phyloP scores from a whole-genome alignment of 1,284 basidiomycete genomes.

The Ganoderma multipileum region DNA sequence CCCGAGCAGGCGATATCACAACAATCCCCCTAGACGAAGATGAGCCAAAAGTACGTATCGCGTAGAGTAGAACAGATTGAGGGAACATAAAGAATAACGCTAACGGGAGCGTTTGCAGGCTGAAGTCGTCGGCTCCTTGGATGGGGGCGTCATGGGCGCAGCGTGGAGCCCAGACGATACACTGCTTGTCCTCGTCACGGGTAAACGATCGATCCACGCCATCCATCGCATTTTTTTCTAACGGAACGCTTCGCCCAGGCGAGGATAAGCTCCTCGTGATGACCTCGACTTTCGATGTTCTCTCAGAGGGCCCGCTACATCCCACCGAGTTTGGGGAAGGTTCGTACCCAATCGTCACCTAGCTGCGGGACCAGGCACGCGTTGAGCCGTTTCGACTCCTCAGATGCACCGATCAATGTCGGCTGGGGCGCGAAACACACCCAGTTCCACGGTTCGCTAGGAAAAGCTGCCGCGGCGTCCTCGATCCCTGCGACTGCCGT shows the following conservation, averaged over 20 bases:
- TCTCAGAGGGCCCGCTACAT: slow-evolving; percentile 80
- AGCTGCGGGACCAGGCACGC: not conserved
- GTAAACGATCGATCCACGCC: slow-evolving; percentile 44
- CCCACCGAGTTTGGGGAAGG: slow-evolving; percentile 88
- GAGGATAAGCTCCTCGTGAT: slow-evolving; percentile 88
- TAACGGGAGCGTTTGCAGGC: slow-evolving; percentile 44
- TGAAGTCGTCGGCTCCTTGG: slow-evolving; percentile 87
- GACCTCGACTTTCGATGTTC: slow-evolving; percentile 88
- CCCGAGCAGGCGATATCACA: slow-evolving; percentile 81
- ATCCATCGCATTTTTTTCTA: not conserved
- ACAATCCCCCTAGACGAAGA: slow-evolving; percentile 66
- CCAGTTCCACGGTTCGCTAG: slow-evolving; percentile 96
- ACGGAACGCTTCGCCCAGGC: slow-evolving; percentile 46
- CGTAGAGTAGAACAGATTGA: slow-evolving; percentile 24
- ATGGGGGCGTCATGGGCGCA: slow-evolving; percentile 84
- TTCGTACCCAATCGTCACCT: slow-evolving; percentile 36
- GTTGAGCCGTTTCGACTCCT: not conserved
- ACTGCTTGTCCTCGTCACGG: slow-evolving; percentile 80
- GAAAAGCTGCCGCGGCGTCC: slow-evolving; percentile 83
- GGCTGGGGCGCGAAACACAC: slow-evolving; percentile 99
- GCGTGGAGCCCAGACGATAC: slow-evolving; percentile 94
- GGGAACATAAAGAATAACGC: no score
- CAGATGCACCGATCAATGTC: slow-evolving; percentile 91
- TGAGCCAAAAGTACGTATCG: slow-evolving; percentile 47
- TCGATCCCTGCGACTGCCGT: slow-evolving; percentile 52